Conservation (phyloP, 768 basidiomycete genomes). For the Amanita rimosa region DNA sequence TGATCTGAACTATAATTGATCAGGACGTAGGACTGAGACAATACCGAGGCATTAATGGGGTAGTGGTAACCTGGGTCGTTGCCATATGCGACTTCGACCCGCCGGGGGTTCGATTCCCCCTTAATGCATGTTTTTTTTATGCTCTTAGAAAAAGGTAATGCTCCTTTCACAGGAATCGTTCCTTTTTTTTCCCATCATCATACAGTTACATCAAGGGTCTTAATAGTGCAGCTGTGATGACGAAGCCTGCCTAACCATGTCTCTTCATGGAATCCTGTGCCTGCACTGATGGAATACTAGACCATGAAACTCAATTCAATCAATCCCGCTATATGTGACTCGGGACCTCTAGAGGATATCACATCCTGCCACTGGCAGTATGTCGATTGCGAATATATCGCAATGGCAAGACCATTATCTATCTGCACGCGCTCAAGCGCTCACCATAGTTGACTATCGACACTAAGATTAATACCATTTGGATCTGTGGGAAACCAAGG, state of each 20-base stretch:
- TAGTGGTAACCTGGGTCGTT: slow-evolving; percentile 13
- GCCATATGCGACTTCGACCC: slow-evolving; percentile 40
- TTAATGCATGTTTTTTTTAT: slow-evolving; percentile 48
- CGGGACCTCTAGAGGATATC: not conserved
- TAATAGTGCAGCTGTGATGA: not conserved
- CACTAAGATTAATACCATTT: too few species aligned
- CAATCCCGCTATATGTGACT: not conserved
- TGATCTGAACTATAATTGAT: not conserved
- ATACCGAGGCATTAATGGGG: slow-evolving; percentile 18
- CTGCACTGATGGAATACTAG: not conserved
- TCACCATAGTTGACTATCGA: too few species aligned
- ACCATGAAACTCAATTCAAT: not conserved
- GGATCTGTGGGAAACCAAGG: not conserved
- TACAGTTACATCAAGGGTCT: not conserved
- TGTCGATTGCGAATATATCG: too few species aligned
- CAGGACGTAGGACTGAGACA: not conserved
- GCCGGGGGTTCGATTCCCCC: slow-evolving; percentile 85
- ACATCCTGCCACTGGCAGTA: too few species aligned
- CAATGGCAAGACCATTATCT: too few species aligned
- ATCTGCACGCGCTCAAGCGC: too few species aligned
- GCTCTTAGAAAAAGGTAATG: not conserved
- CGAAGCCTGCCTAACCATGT: not conserved
- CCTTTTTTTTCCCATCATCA: not conserved
- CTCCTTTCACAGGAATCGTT: not conserved
- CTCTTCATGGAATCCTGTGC: not conserved